These are phyloP conservation scores for Globisporangium sylvaticum DNA, from an alignment of 352 stramenopile genomes.

Conservation along the genomic window DNA sequence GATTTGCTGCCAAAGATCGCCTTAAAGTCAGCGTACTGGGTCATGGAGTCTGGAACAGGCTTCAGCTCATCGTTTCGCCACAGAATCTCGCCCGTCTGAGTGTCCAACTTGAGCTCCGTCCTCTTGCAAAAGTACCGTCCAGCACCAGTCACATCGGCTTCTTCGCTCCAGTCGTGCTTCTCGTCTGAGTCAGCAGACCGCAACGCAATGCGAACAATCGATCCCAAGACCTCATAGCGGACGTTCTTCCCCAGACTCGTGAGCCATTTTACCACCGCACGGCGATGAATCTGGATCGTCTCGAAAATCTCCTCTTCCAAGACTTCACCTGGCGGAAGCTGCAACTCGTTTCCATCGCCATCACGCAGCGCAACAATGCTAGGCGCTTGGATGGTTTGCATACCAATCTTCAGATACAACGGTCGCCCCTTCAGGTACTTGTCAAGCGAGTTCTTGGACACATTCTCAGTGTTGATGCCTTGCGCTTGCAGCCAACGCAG, in stretches of 20 bases:
- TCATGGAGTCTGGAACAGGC: slow-evolving; percentile 89
- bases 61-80: slow-evolving; percentile 90
- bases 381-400: slow-evolving; percentile 85
- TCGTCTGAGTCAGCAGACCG: slow-evolving; percentile 52
- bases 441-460: slow-evolving; percentile 71
- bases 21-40: slow-evolving; percentile 85
- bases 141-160: slow-evolving; percentile 36
- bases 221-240: slow-evolving; percentile 43
- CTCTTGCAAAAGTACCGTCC: slow-evolving; percentile 69
- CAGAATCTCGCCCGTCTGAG: slow-evolving; percentile 85
- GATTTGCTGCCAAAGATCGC: slow-evolving; percentile 80
- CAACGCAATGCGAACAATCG: slow-evolving; percentile 74
- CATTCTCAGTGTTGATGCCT: slow-evolving; percentile 85
- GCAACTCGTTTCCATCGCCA: slow-evolving; percentile 49
- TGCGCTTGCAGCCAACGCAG: slow-evolving; percentile 88
- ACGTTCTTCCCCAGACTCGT: slow-evolving; percentile 22
- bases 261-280: slow-evolving; percentile 71
- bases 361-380: slow-evolving; percentile 68
- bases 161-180: slow-evolving; percentile 66
- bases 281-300: slow-evolving; percentile 78
- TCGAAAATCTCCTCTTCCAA: slow-evolving; percentile 87
- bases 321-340: slow-evolving; percentile 77
- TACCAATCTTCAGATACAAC: slow-evolving; percentile 84
- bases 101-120: slow-evolving; percentile 84
- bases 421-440: slow-evolving; percentile 86